Evolutionary conservation across 2,329 filamentous ascomycete species (phyloP), one percentile per base, ranked within the genome.

Genomic region (Lachnellula occidentalis): DNA sequence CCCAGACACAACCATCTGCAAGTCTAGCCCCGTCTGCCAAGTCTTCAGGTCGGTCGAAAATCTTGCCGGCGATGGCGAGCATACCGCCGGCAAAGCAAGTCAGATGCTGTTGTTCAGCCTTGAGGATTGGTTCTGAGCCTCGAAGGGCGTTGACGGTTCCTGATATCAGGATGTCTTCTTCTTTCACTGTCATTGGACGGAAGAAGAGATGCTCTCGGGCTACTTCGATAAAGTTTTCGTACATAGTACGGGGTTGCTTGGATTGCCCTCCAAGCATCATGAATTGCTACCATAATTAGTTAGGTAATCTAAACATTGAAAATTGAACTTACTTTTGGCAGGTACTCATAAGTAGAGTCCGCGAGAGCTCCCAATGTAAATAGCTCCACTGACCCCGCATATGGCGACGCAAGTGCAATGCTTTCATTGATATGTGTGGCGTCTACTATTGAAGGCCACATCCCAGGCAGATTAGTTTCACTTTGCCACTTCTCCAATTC

Each of bases 11-110:
- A 4, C 83, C 84, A 52, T 85, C 75, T 1, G 83, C 79, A 4
- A 88, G 72, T 61, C 78, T 79, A 43, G 73, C 72, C 2, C 80
- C 84, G 24, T 79, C 74, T 2, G 77, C 72, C 3, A 87, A 67
- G 49, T 86, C 80, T 3, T 79, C 74, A 0, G 74, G 72, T 1
- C 72, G 73, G 47, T 75, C 64, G 60, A 88, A 80, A 31, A 90
- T 73, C 57, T 78, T 81, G 1, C 86, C 85, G 1, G 81, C 84
- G 42, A 91, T 78, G 1, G 77, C 86, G 45, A 88, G 83, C 74
- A 87, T 85, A 14, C 86, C 88, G 4, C 87, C 87, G 3, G 80
- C 75, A 65, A 88, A 92, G 69, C 88, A 92, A 1, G 80, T 79
- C 1, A 91, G 74, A 69, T 91, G 87, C 61, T 88, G 81, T 3